These are phyloP conservation scores for Ceratobasidium sp. DNA, from an alignment of 1,284 basidiomycete species.

Conservation along the genomic window DNA sequence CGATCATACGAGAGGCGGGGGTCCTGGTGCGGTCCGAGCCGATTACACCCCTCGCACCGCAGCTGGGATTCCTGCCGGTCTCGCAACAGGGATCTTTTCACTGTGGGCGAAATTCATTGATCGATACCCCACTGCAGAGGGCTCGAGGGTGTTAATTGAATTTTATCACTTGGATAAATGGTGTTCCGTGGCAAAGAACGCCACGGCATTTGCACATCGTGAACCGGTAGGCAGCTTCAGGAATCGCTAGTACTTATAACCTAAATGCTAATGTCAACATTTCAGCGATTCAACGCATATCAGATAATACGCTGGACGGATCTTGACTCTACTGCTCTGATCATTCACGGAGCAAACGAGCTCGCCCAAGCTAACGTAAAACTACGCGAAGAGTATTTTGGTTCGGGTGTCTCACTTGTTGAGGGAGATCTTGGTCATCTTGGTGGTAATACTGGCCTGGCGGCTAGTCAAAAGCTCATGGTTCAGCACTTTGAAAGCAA, in stretches of 20 bases:
- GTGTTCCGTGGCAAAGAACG: conserved; percentile 57
- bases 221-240: conserved; percentile 33
- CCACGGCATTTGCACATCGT: conserved; percentile 56
- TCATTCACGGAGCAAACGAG: too few species aligned
- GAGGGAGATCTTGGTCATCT: too few species aligned
- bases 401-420: too few species aligned
- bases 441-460: background rate
- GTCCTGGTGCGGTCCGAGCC: background rate
- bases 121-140: conserved; percentile 11
- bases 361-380: too few species aligned
- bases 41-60: background rate
- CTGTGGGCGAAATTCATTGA: conserved; percentile 45
- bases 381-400: too few species aligned
- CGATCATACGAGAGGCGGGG: background rate
- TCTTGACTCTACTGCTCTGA: background rate
- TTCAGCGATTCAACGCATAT: conserved; percentile 1
- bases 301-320: conserved; percentile 24
- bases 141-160: conserved; percentile 59
- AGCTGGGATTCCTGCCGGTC: conserved; percentile 1
- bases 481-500: conserved; percentile 32
- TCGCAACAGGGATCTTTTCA: conserved; percentile 32
- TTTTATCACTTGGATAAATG: conserved; percentile 61
- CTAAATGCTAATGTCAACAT: too few species aligned
- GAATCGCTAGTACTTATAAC: too few species aligned
- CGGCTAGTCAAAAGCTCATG: background rate